Evolutionary conservation across 345 rosid species (phyloP), one percentile per base, ranked within the genome.

Genomic region (Carallia pectinifolia): DNA sequence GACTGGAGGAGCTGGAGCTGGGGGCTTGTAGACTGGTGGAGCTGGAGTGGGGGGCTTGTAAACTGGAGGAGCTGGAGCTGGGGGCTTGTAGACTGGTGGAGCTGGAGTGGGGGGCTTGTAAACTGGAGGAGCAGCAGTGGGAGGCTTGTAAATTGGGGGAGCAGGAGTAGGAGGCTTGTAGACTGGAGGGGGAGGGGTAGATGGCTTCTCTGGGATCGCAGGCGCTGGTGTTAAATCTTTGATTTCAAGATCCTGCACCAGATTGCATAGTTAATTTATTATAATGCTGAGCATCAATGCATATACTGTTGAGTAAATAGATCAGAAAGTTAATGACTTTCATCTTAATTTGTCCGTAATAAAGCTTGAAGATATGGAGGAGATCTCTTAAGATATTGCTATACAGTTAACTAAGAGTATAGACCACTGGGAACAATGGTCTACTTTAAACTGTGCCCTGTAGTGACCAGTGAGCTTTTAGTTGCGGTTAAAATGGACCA

Each of bases 101-200:
- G 16, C 5, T 0, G 50, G 50, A 44, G 17, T 12, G 0, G 50
- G 50, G 4, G 17, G 16, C 16, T 44, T 12, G 76, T 34, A 7
- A 4, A 31, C 47, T 12, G 77, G 67, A 4, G 69, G 58, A 38
- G 68, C 17, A 0, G 64, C 61, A 17, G 69, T 19, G 13, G 40
- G 64, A 7, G 76, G 67, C n/a, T 52, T 58, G 4, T 55, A 64
- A 0, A 48, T 36, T 7, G 77, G 62, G 12, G 54, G 54, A 52
- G 19, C 4, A 33, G 83, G 62, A 6, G 80, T 58, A 3, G 77
- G 71, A 4, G 67, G 69, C 17, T 52, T 61, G 61, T 10, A 17
- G 10, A 23, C 59, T 55, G 76, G 65, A 33, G 82, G 72, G 63
- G 44, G 29, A 40, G 74, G 58, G 6, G 58, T 65, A 4, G 72